Percentiles rank a stretch among this genome's conserved stretches.
phyloP scores from a whole-genome alignment of 768 basidiomycete genomes.

The Rhodotorula babjevae region DNA sequence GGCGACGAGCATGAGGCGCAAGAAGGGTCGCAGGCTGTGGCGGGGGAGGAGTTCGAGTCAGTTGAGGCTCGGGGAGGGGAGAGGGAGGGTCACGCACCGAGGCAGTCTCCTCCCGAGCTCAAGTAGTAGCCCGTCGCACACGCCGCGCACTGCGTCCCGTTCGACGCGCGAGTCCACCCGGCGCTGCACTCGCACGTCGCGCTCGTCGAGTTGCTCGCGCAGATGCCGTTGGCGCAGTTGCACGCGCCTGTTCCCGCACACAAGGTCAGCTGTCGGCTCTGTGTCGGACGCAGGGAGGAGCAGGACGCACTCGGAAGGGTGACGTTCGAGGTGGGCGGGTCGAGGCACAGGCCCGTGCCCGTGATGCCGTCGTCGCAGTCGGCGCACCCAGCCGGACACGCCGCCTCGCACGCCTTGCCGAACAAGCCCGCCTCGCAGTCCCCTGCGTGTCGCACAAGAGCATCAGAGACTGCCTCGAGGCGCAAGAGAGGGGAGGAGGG shows the following conservation, averaged over 20 bases:
- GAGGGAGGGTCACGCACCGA: conserved; percentile 52
- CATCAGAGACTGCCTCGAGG: background rate
- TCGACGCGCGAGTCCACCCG: conserved; percentile 63
- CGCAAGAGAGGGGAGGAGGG: background rate
- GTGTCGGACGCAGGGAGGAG: background rate
- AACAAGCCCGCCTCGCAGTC: conserved; percentile 69
- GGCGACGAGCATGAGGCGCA: conserved; percentile 61
- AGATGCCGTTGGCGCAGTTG: conserved; percentile 77
- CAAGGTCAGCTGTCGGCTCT: conserved; percentile 31
- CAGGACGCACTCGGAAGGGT: conserved; percentile 28
- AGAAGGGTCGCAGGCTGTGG: conserved; percentile 64
- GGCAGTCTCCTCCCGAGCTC: conserved; percentile 64
- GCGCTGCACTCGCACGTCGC: conserved; percentile 71
- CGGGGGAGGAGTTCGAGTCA: background rate
- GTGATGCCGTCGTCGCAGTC: conserved; percentile 74
- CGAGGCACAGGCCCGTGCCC: conserved; percentile 68
- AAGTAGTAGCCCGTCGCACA: conserved; percentile 74
- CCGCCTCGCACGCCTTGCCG: conserved; percentile 60
- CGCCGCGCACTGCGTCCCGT: conserved; percentile 67
- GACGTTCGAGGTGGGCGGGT: conserved; percentile 52
- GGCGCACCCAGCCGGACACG: conserved; percentile 65
- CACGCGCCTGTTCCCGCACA: conserved; percentile 58
- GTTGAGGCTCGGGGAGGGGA: background rate
- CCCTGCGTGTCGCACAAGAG: conserved; percentile 48
- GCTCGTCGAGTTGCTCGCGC: conserved; percentile 51